phyloP scores from a whole-genome alignment of 495 filamentous ascomycete genomes.

The Tuber indicum region DNA sequence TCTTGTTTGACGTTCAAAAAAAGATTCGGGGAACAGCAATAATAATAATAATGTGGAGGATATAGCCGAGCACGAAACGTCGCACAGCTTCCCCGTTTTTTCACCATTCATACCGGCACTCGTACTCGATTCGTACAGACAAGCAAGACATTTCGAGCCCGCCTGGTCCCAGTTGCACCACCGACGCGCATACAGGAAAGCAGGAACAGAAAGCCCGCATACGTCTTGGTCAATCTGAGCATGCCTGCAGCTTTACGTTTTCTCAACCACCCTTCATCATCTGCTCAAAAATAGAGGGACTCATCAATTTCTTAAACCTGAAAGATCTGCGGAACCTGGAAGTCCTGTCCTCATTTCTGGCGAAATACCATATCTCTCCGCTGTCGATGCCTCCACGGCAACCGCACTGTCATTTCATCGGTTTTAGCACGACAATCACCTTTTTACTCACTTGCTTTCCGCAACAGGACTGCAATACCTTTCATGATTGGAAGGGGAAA shows the following conservation, averaged over 20 bases:
- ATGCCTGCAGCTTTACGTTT: constrained; percentile 21
- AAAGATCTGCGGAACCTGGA: constrained; percentile 24
- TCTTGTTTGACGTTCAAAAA: background rate
- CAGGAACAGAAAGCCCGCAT: constrained; percentile 35
- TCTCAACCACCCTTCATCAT: constrained; percentile 27
- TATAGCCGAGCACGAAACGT: constrained; percentile 32
- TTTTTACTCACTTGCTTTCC: background rate
- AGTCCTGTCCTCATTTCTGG: constrained; percentile 1
- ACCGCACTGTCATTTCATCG: background rate
- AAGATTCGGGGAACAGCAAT: background rate
- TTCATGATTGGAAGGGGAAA: background rate
- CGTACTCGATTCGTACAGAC: background rate
- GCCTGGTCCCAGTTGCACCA: constrained; percentile 23
- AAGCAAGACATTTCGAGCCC: background rate
- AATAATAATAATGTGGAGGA: constrained; percentile 22
- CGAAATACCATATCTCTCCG: background rate
- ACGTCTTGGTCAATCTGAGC: background rate
- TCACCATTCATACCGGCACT: background rate
- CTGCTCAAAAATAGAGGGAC: constrained; percentile 13
- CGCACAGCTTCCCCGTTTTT: constrained; percentile 26
- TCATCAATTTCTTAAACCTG: constrained; percentile 12
- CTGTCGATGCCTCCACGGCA: background rate
- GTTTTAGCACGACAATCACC: background rate
- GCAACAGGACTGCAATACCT: background rate
- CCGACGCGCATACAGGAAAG: constrained; percentile 38